phyloP scores from a whole-genome alignment of 495 filamentous ascomycete genomes.

The Talaromyces trachyspermus region DNA sequence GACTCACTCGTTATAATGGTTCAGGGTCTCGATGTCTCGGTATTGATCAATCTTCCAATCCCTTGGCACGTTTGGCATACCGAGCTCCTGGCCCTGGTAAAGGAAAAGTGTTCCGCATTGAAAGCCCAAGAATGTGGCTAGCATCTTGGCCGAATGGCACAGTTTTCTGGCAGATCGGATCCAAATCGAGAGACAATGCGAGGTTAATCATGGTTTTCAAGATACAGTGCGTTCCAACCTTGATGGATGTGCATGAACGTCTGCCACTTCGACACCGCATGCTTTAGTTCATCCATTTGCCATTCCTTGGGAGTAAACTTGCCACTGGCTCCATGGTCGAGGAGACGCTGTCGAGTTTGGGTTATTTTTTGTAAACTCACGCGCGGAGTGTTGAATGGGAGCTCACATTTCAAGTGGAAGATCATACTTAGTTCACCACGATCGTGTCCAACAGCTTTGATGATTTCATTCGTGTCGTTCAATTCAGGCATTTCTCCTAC shows the following conservation, averaged over 20 bases:
- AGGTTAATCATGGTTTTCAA: constrained; percentile 59
- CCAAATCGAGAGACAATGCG: constrained; percentile 49
- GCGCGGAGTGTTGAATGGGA: constrained; percentile 16
- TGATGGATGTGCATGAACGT: neutral
- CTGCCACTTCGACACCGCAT: neutral
- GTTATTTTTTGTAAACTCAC: constrained; percentile 33
- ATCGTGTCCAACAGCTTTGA: constrained; percentile 40
- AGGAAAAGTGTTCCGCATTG: constrained; percentile 56
- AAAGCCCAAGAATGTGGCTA: constrained; percentile 45
- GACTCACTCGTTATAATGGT: constrained; percentile 40
- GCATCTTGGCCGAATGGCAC: constrained; percentile 45
- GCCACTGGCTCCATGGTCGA: constrained; percentile 13
- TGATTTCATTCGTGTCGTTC: constrained; percentile 37
- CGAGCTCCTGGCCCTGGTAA: constrained; percentile 66
- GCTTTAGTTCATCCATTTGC: constrained; percentile 23
- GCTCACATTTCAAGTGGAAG: constrained; percentile 51
- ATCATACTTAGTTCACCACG: constrained; percentile 55
- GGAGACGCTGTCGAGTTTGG: constrained; percentile 5
- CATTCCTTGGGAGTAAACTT: constrained; percentile 24
- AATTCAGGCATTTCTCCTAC: constrained; percentile 62
- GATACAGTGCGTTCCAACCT: constrained; percentile 55
- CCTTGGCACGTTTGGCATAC: constrained; percentile 53
- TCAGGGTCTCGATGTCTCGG: constrained; percentile 55
- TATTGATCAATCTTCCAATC: constrained; percentile 52
- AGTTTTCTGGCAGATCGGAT: constrained; percentile 28